Conservation (phyloP, 495 filamentous ascomycete species). For the Hyaloscypha hepaticicola region DNA sequence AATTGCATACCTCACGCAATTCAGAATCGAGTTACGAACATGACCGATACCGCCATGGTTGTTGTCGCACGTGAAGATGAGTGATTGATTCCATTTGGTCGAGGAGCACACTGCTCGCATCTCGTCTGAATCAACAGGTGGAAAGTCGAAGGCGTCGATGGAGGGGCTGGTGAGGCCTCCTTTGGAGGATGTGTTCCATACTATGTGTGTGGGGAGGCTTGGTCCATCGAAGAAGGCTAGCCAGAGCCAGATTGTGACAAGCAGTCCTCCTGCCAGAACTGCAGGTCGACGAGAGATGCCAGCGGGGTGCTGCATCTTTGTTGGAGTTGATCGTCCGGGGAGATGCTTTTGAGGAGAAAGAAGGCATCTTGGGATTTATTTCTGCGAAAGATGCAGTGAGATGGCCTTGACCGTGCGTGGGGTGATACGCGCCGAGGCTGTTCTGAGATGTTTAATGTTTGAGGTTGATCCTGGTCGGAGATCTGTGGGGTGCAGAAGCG, state of each 20-base stretch:
- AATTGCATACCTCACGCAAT: conserved; percentile 33
- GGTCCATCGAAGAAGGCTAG: conserved; percentile 6
- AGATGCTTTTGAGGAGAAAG: not conserved
- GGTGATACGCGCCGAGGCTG: conserved; percentile 8
- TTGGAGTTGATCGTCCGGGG: not conserved
- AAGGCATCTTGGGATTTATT: not conserved
- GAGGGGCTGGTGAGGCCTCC: not conserved
- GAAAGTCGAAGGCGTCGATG: conserved; percentile 26
- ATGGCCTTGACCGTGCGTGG: not conserved
- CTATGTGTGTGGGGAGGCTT: conserved; percentile 2
- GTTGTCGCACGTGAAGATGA: conserved; percentile 33
- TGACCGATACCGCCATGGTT: conserved; percentile 25
- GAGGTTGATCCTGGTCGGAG: not conserved
- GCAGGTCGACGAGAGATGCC: conserved; percentile 13
- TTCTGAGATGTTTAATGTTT: conserved; percentile 11
- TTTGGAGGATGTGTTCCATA: not conserved
- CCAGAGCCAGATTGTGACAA: conserved; percentile 24
- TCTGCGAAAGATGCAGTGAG: not conserved
- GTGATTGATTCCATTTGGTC: conserved; percentile 24
- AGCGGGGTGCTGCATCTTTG: conserved; percentile 5
- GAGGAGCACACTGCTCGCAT: conserved; percentile 24
- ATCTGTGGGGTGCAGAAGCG: conserved; percentile 13
- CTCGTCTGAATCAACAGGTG: conserved; percentile 24
- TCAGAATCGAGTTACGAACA: conserved; percentile 29
- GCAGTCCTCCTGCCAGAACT: conserved; percentile 8